Percentiles rank a stretch among this genome's conserved stretches.
These are phyloP conservation scores for Ascomycota sp. DNA, from an alignment of 2,329 filamentous ascomycete genomes.

Conservation along the genomic window DNA sequence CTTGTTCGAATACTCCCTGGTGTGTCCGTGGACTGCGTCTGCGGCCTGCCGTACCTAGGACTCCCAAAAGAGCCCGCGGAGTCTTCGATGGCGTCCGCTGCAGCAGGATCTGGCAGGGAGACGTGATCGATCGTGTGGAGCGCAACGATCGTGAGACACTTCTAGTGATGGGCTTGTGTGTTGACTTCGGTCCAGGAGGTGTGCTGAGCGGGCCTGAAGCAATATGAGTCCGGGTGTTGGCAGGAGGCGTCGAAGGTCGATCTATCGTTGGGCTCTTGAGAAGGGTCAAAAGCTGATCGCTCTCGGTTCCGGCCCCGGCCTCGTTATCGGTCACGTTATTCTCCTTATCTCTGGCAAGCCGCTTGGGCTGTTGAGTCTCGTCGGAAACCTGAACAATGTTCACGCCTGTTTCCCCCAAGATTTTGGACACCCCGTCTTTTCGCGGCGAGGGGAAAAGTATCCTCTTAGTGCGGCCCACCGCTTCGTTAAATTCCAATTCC, in stretches of 20 bases:
- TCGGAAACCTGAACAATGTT: conserved; percentile 28
- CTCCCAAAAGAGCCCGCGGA: conserved; percentile 10
- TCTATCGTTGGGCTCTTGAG: conserved; percentile 37
- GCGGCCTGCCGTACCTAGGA: conserved; percentile 12
- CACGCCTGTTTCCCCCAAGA: conserved; percentile 34
- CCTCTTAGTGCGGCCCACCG: conserved; percentile 38
- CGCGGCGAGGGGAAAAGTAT: conserved; percentile 60
- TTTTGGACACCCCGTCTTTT: conserved; percentile 40
- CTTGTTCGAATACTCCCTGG: conserved; percentile 17
- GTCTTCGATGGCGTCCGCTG: conserved; percentile 30
- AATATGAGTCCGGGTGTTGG: conserved; percentile 16
- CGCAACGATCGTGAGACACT: conserved; percentile 37
- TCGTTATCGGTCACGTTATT: conserved; percentile 12
- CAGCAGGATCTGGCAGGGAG: conserved; percentile 20
- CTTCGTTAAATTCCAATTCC: conserved; percentile 25
- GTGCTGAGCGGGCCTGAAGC: conserved; percentile 35
- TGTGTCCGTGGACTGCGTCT: conserved; percentile 23
- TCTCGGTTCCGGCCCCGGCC: conserved; percentile 9
- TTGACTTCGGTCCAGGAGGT: conserved; percentile 39
- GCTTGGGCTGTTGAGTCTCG: conserved; percentile 16
- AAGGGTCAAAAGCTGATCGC: conserved; percentile 39
- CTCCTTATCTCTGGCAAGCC: conserved; percentile 19
- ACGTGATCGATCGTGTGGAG: conserved; percentile 21
- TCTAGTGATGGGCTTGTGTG: conserved; percentile 38
- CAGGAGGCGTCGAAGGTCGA: conserved; percentile 31